Evolutionary conservation across 164 flowering plant genomes (phyloP).

Genomic region (Annona squamosa): DNA sequence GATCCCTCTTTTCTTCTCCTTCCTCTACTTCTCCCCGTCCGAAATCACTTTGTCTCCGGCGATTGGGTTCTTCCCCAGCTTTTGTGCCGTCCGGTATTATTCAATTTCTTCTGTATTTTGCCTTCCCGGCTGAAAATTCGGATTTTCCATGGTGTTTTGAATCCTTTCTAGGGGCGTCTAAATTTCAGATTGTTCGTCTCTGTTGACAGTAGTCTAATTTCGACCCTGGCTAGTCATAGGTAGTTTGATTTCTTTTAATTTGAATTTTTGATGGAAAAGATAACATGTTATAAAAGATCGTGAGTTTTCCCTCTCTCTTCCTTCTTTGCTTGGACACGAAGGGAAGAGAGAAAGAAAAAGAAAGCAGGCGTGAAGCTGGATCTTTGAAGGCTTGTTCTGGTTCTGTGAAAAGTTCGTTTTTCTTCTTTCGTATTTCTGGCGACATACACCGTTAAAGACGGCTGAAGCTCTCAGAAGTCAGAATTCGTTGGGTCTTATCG

Average conservation of each 20-base stretch:
- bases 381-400: background rate
- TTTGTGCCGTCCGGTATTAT: conserved; percentile 2
- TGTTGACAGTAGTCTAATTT: too few species aligned
- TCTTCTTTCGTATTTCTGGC: background rate
- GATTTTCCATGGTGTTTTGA: background rate
- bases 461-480: background rate
- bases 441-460: background rate
- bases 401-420: background rate
- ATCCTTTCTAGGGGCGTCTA: background rate
- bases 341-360: background rate
- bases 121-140: background rate
- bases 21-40: background rate
- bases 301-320: background rate
- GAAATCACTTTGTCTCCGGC: background rate
- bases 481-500: too few species aligned
- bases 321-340: background rate
- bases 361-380: background rate
- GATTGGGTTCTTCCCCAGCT: background rate
- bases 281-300: background rate
- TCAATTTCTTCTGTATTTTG: background rate
- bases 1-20: conserved; percentile 6
- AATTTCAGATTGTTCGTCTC: background rate
- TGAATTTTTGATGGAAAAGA: background rate
- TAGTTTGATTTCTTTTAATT: background rate
- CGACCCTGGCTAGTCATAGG: background rate